Evolutionary conservation across 192 early-diverging fungal genomes (phyloP).

Genomic region (Physocladia obscura): DNA sequence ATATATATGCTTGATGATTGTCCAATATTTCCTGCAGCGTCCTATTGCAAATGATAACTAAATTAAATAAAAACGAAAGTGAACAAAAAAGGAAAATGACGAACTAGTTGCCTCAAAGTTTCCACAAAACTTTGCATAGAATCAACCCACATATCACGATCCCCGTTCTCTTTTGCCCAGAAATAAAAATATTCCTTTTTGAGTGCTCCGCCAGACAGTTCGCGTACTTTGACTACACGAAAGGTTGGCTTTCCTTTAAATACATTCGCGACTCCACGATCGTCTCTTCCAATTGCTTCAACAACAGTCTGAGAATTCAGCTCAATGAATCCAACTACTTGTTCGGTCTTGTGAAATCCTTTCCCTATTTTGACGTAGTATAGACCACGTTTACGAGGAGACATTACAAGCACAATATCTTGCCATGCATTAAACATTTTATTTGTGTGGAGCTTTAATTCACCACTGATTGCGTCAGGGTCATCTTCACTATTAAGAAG

Average conservation of each 20-base stretch:
- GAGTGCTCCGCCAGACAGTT: neutral
- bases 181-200: conserved; percentile 21
- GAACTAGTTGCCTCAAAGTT: neutral
- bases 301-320: neutral
- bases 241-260: conserved; percentile 7
- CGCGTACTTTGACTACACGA: conserved; percentile 9
- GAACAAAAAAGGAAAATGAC: no score
- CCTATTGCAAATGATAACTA: no score
- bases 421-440: conserved; percentile 15
- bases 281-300: neutral
- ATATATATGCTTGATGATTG: no score
- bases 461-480: conserved; percentile 11
- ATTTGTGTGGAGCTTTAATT: conserved; percentile 18
- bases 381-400: conserved; percentile 16
- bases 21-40: no score
- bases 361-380: conserved; percentile 25
- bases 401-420: conserved; percentile 22
- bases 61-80: no score
- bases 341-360: neutral
- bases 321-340: conserved; percentile 31
- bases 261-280: neutral
- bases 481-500: conserved; percentile 25
- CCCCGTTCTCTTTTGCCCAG: neutral
- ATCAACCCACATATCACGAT: conserved; percentile 21
- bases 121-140: conserved; percentile 5